A percentile compares a stretch with the other conserved stretches of the same genome.
These are phyloP conservation scores for Tulasnella calospora DNA, from an alignment of 768 basidiomycete genomes.

Conservation along the genomic window DNA sequence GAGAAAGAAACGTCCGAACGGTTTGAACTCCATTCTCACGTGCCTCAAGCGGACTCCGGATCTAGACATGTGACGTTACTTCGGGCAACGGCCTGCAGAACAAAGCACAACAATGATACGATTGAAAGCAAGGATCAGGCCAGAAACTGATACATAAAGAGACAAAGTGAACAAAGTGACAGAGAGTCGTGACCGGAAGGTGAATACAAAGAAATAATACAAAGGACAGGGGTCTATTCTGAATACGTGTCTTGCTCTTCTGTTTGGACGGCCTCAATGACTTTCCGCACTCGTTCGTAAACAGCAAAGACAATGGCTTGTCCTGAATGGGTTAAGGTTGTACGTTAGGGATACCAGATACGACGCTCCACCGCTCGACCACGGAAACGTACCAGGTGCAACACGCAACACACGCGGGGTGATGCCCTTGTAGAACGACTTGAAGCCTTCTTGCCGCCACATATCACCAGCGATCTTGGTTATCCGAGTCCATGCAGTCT, in stretches of 20 bases:
- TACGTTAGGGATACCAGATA: neutral
- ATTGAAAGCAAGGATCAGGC: neutral
- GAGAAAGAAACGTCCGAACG: neutral
- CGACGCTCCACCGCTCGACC: too few relatives aligned
- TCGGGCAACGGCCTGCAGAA: neutral
- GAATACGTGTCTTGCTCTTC: slow-evolving; percentile 61
- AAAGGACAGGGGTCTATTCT: slow-evolving; percentile 42
- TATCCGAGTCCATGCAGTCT: slow-evolving; percentile 75
- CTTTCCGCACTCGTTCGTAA: slow-evolving; percentile 77
- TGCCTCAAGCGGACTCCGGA: neutral
- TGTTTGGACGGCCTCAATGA: slow-evolving; percentile 65
- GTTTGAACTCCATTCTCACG: neutral
- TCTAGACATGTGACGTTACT: neutral
- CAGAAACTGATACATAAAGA: neutral
- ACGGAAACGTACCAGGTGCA: slow-evolving; percentile 63
- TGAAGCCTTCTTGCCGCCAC: slow-evolving; percentile 84
- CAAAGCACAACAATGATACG: neutral
- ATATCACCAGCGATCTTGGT: slow-evolving; percentile 78
- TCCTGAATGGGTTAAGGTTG: neutral
- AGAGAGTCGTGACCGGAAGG: neutral
- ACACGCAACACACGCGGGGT: slow-evolving; percentile 94
- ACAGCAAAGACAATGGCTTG: slow-evolving; percentile 97
- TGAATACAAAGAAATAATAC: slow-evolving; percentile 16
- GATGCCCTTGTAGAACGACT: slow-evolving; percentile 97
- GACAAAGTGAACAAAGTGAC: neutral